phyloP scores from a whole-genome alignment of 2,329 filamentous ascomycete species.

The Colletotrichum salicis region DNA sequence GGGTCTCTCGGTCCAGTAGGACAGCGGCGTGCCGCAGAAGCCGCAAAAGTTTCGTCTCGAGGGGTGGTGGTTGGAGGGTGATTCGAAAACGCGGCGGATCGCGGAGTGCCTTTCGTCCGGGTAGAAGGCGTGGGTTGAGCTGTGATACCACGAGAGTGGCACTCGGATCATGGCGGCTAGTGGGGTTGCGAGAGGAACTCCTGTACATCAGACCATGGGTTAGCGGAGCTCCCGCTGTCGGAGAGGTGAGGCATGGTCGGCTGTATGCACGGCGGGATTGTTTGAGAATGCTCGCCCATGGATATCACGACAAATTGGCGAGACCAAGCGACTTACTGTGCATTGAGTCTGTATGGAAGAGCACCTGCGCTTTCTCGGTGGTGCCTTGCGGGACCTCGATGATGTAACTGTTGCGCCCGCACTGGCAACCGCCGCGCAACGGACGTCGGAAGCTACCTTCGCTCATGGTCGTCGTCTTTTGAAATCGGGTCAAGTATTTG shows the following conservation, averaged over 20 bases:
- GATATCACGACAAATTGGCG: background rate
- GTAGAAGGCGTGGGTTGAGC: conserved; percentile 78
- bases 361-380: conserved; percentile 69
- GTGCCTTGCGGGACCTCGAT: conserved; percentile 73
- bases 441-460: conserved; percentile 54
- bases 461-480: conserved; percentile 49
- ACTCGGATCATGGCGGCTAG: conserved; percentile 85
- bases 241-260: background rate
- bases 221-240: conserved; percentile 26
- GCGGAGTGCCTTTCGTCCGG: conserved; percentile 77
- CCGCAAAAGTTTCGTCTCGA: conserved; percentile 86
- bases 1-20: conserved; percentile 83
- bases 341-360: conserved; percentile 76
- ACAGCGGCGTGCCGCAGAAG: conserved; percentile 87
- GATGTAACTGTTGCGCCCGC: conserved; percentile 85
- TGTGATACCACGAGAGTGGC: conserved; percentile 83
- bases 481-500: background rate
- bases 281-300: background rate
- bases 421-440: conserved; percentile 83
- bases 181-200: conserved; percentile 76
- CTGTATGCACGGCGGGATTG: background rate
- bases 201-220: conserved; percentile 43
- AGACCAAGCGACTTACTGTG: conserved; percentile 71
- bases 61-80: conserved; percentile 61
- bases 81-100: conserved; percentile 76